phyloP scores from a whole-genome alignment of 2,329 filamentous ascomycete species.

The Alternaria triticimaculans region DNA sequence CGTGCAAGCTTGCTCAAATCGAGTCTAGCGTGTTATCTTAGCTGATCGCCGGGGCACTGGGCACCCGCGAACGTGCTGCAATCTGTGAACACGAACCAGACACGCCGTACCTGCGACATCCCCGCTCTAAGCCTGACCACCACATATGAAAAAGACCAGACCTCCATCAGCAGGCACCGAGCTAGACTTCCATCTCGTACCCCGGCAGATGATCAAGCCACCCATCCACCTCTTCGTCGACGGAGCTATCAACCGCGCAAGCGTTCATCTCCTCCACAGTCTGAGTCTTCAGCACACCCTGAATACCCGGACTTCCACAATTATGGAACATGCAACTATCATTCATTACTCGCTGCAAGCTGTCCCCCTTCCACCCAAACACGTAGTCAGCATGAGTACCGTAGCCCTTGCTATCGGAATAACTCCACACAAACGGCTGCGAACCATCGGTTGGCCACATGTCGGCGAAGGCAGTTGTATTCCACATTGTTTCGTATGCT shows the following conservation, averaged over 20 bases:
- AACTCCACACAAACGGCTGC: background rate
- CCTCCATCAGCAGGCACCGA: background rate
- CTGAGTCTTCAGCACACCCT: conserved; percentile 26
- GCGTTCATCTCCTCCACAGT: conserved; percentile 25
- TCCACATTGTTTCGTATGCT: conserved; percentile 39
- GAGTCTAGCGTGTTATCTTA: background rate
- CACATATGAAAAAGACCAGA: background rate
- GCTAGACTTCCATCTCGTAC: background rate
- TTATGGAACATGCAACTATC: conserved; percentile 31
- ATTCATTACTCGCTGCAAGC: conserved; percentile 35
- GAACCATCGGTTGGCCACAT: conserved; percentile 36
- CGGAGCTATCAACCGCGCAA: conserved; percentile 19
- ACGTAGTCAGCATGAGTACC: conserved; percentile 35
- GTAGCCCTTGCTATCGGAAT: conserved; percentile 30
- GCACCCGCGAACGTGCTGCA: background rate
- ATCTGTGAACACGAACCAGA: background rate
- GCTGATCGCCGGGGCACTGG: background rate
- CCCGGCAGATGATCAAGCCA: conserved; percentile 24
- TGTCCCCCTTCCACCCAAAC: conserved; percentile 40
- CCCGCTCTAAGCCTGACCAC: background rate
- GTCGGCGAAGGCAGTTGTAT: conserved; percentile 38
- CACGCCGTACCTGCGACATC: background rate
- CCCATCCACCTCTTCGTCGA: conserved; percentile 25
- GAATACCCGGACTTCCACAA: conserved; percentile 26
- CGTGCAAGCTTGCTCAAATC: background rate